A percentile compares a stretch with the other conserved stretches of the same genome.
Conservation (phyloP, 306 rosid species). For the Vicia faba region DNA sequence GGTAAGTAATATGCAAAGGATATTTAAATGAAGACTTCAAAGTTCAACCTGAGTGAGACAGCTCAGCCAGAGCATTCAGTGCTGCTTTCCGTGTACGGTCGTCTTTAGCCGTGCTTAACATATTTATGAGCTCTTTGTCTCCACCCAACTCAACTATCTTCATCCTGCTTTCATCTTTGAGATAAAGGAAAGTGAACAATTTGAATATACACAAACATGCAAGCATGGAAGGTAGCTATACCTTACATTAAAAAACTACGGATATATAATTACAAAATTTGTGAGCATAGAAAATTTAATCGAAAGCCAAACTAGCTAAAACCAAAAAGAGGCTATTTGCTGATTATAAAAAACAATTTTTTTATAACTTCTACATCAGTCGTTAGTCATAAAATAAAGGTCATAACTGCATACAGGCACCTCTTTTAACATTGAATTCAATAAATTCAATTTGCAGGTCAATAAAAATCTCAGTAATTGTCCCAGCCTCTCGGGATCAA, state of each 20-base stretch:
- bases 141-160: constrained; percentile 86
- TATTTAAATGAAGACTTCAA: constrained; percentile 13
- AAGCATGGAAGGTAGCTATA: constrained; percentile 7
- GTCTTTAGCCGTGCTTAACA: constrained; percentile 81
- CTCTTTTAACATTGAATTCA: neutral
- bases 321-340: neutral
- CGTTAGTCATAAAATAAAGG: neutral
- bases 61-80: constrained; percentile 69
- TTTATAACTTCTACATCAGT: constrained; percentile 12
- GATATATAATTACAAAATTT: constrained; percentile 17
- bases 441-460: neutral
- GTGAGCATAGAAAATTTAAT: constrained; percentile 1
- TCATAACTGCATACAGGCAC: neutral
- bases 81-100: constrained; percentile 92
- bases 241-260: constrained; percentile 8
- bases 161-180: constrained; percentile 76
- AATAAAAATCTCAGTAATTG: constrained; percentile 7
- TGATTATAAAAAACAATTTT: constrained; percentile 13
- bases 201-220: constrained; percentile 21
- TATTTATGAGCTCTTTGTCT: constrained; percentile 64
- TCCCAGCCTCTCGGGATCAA: constrained; percentile 5
- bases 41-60: constrained; percentile 72
- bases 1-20: constrained; percentile 1
- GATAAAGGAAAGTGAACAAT: constrained; percentile 26
- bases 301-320: constrained; percentile 12